Conservation (phyloP, 176 grass and related monocot genomes). For the Cymbopogon citratus region DNA sequence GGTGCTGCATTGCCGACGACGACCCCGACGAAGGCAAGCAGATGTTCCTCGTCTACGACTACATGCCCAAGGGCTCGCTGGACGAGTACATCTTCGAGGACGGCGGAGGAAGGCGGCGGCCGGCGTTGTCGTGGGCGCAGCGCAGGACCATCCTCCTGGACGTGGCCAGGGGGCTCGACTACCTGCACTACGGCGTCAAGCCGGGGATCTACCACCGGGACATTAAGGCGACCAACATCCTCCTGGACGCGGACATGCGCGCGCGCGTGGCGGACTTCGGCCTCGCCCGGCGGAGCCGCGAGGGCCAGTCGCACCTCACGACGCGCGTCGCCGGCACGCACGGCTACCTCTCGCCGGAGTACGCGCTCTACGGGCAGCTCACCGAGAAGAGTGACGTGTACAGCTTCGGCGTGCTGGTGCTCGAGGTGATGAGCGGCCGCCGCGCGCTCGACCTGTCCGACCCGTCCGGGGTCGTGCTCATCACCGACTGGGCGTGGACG, state of each 20-base stretch:
- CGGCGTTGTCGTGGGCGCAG: slow-evolving; percentile 50
- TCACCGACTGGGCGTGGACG: slow-evolving; percentile 91
- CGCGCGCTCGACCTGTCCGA: slow-evolving; percentile 64
- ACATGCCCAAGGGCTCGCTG: slow-evolving; percentile 81
- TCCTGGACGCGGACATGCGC: slow-evolving; percentile 68
- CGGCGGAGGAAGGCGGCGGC: neutral
- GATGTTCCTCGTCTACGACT: slow-evolving; percentile 84
- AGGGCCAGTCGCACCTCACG: slow-evolving; percentile 90
- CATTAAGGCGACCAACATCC: slow-evolving; percentile 92
- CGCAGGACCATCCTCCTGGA: slow-evolving; percentile 61
- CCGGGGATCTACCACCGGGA: slow-evolving; percentile 90
- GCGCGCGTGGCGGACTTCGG: slow-evolving; percentile 87
- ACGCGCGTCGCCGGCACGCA: slow-evolving; percentile 91
- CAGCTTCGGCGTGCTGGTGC: slow-evolving; percentile 84
- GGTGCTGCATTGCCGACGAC: slow-evolving; percentile 69
- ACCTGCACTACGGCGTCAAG: slow-evolving; percentile 88
- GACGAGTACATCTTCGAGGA: slow-evolving; percentile 65
- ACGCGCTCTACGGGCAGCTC: slow-evolving; percentile 93
- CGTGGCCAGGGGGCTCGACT: slow-evolving; percentile 73
- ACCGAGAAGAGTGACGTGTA: slow-evolving; percentile 96
- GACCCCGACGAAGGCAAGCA: slow-evolving; percentile 57
- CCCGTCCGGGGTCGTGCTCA: slow-evolving; percentile 59
- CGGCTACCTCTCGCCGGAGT: slow-evolving; percentile 95
- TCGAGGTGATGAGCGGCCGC: slow-evolving; percentile 73
- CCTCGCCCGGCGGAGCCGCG: slow-evolving; percentile 65